A percentile compares a stretch with the other conserved stretches of the same genome.
phyloP scores from a whole-genome alignment of 2,329 filamentous ascomycete species.

The Penicillium sp. region DNA sequence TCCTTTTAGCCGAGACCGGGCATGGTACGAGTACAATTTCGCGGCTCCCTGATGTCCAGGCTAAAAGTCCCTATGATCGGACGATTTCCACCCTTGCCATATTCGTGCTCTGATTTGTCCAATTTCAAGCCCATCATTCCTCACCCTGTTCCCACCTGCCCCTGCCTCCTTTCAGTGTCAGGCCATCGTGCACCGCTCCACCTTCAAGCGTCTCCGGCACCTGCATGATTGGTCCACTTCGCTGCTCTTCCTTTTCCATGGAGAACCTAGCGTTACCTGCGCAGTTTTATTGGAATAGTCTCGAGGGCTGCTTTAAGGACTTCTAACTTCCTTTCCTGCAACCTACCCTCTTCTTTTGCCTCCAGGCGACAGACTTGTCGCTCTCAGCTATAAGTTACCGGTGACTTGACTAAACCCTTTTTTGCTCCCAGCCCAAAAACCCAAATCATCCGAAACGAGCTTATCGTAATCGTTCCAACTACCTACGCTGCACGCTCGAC shows the following conservation, averaged over 20 bases:
- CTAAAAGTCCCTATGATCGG: constrained; percentile 19
- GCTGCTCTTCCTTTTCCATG: constrained; percentile 22
- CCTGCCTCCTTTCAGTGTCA: constrained; percentile 26
- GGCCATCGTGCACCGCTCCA: constrained; percentile 33
- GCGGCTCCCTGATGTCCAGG: constrained; percentile 13
- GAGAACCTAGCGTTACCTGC: constrained; percentile 17
- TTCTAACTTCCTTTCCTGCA: constrained; percentile 10
- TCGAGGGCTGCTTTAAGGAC: neutral
- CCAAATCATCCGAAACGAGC: constrained; percentile 23
- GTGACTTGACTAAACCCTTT: constrained; percentile 14
- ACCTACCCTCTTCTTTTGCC: constrained; percentile 5
- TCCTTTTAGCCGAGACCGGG: constrained; percentile 18
- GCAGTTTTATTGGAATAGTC: constrained; percentile 6
- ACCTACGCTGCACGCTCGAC: constrained; percentile 9
- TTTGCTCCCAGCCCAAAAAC: constrained; percentile 13
- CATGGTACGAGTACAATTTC: constrained; percentile 14
- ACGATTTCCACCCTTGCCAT: constrained; percentile 19
- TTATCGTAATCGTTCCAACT: constrained; percentile 20
- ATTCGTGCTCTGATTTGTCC: constrained; percentile 19
- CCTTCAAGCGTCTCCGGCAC: constrained; percentile 25
- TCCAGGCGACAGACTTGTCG: constrained; percentile 7
- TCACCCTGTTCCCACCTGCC: constrained; percentile 19
- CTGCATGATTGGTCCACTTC: constrained; percentile 33
- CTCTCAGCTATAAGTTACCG: constrained; percentile 5
- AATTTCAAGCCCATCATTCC: constrained; percentile 18